Percentiles rank a stretch among this genome's conserved stretches.
These are phyloP conservation scores for Ammopiptanthus mongolicus DNA, from an alignment of 306 rosid genomes.

Conservation along the genomic window DNA sequence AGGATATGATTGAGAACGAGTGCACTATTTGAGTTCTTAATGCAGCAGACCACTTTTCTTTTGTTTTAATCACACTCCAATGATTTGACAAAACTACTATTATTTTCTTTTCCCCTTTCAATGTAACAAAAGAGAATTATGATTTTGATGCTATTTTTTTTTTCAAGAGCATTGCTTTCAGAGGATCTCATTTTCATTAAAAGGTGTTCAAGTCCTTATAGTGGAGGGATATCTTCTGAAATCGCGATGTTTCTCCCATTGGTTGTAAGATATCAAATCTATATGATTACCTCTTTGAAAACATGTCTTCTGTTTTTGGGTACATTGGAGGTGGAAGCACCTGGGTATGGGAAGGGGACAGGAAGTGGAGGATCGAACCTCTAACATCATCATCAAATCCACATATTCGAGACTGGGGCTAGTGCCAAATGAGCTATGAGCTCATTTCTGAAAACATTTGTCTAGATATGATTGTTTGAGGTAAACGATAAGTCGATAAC, in stretches of 20 bases:
- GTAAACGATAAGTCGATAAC: too few species aligned
- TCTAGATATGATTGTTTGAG: too few species aligned
- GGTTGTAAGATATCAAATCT: neutral
- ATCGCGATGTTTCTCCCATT: neutral
- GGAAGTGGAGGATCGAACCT: too few species aligned
- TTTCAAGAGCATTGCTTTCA: neutral
- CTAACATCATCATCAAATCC: too few species aligned
- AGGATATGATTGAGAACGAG: slow-evolving; percentile 64
- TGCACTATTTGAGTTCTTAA: slow-evolving; percentile 19
- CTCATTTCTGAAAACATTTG: too few species aligned
- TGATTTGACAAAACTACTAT: neutral
- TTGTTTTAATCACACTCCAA: neutral
- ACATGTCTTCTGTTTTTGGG: neutral
- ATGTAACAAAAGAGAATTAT: neutral
- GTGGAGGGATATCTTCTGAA: neutral
- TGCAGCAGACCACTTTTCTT: neutral
- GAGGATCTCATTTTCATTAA: neutral
- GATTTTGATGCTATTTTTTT: neutral
- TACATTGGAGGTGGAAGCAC: too few species aligned
- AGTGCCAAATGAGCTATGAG: too few species aligned
- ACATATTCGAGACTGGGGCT: too few species aligned
- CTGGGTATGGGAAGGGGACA: too few species aligned
- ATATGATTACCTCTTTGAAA: neutral
- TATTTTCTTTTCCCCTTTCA: neutral
- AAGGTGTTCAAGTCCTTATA: neutral